Evolutionary conservation across 495 filamentous ascomycete genomes (phyloP), one percentile per base, ranked within the genome.

Genomic region (Parathielavia hyrcaniae): DNA sequence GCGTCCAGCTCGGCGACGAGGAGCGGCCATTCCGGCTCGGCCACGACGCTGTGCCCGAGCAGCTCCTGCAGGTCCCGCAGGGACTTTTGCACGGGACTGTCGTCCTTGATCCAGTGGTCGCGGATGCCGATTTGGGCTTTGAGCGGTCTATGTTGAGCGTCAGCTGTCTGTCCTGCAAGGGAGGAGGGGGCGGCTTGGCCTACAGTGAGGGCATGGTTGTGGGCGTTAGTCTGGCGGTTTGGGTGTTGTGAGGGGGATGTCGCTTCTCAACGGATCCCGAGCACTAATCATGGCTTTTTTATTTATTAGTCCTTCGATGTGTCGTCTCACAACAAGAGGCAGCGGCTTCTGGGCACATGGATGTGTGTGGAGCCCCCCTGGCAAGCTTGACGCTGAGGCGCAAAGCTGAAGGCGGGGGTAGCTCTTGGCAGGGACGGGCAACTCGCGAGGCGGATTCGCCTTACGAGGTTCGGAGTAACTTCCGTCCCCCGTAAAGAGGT

Each of bases 71-170:
- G 56, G n/a, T 16, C 44, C 38, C 51, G 50, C 20, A 71, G 55
- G 0, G 65, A 22, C 5, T 13, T 59, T 26, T 67, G 71, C 4
- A 72, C 45, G 0, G 62, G 52, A 26, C 64, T 48, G 50, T 71
- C 61, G 5, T 36, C 20, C 3, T 60, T 64, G 55, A 58, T 58
- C 72, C 71, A 75, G 47, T 69, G 55, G 51, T 75, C 70, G 17
- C 72, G 67, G 61, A 76, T 71, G 20, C 57, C 70, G 34, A 72
- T 14, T 43, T 66, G 63, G 26, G 69, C 62, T 48, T 69, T 67
- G 54, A 75, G 64, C 4, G 73, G 69, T 41, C 70, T 76, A 43
- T 17, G n/a, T 44, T 1, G 13, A 19, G 5, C n/a, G n/a, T 43
- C 20, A 49, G 26, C 23, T 32, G 43, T 36, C 9, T 23, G 5